Base-by-base conservation (phyloP, 371 early-diverging fungal genomes). In the Rhizopus sp. region DNA sequence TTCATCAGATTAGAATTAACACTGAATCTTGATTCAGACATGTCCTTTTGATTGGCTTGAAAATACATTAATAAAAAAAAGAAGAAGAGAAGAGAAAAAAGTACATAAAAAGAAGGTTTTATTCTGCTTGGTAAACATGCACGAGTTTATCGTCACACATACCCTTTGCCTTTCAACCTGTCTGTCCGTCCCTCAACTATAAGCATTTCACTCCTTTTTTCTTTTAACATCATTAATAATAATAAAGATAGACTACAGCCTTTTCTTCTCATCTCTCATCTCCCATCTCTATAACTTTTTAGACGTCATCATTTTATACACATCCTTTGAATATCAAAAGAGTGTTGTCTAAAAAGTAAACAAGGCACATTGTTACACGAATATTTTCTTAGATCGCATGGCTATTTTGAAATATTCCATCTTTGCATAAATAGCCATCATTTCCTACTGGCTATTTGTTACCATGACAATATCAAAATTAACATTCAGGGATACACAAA, bases 1-100 rank as follows among this genome's bases (percentile, higher is more conserved):
- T 80, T 80, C 80, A 80, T 80, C 7, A 80, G 64, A 37, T 77
- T 77, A 6, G 75, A 77, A 42, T 80, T 77, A 33, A 71, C 73
- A 53, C 75, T 77, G 50, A 80, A 77, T 49, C 80, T 51, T 13
- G 76, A 56, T 13, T 46, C 62, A 5, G 55, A 35, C 50, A 38
- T 55, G 37, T 40, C 33, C 5, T 40, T 29, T 41, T 40, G 41
- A 12, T 39, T 38, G 9, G 34, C 5, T 10, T 35, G 12, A 50
- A 38, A 34, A 31, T 12, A 2, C 7, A 35, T 30, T 30, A 35
- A 39, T 30, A 50, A 16, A 47, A 17, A 40, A 16, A 29, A 9
- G 10, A 52, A 45, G 38, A 55, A 44, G 29, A 44, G 55, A 59
- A 47, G 32, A 32, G 17, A 13, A 16, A 38, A 50, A 34, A 38